These are phyloP conservation scores for Kwoniella mangroviensis DNA, from an alignment of 768 basidiomycete genomes.

Conservation along the genomic window DNA sequence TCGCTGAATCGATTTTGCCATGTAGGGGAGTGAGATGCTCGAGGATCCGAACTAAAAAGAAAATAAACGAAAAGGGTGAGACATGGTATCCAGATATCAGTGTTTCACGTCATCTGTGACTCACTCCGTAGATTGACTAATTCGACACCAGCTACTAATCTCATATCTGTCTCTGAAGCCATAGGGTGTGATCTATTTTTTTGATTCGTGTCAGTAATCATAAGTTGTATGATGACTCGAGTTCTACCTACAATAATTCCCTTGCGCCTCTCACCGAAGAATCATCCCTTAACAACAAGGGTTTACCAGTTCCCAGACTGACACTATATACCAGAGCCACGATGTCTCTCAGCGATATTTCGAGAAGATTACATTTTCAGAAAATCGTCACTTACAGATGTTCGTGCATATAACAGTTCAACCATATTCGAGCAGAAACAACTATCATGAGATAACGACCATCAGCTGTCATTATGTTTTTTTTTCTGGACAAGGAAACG, in stretches of 20 bases:
- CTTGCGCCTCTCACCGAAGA: constrained; percentile 83
- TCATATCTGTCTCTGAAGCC: constrained; percentile 86
- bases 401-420: constrained; percentile 95
- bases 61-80: too few species aligned
- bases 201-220: not conserved
- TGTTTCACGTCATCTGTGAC: too few species aligned
- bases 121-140: constrained; percentile 87
- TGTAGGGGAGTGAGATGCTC: constrained; percentile 84
- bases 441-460: constrained; percentile 60
- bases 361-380: not conserved
- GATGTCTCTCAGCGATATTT: too few species aligned
- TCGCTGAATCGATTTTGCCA: constrained; percentile 82
- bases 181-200: constrained; percentile 68
- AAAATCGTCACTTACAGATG: constrained; percentile 70
- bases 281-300: constrained; percentile 87
- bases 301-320: constrained; percentile 88
- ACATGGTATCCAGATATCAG: too few species aligned
- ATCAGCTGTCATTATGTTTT: not conserved
- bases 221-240: not conserved
- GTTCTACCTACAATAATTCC: constrained; percentile 64
- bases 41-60: constrained; percentile 78
- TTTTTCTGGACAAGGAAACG: not conserved
- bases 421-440: constrained; percentile 89
- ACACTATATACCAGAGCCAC: constrained; percentile 63
- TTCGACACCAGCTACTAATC: constrained; percentile 84